Evolutionary conservation across 352 stramenopile species (phyloP).

Genomic region (Globisporangium echinulatum): DNA sequence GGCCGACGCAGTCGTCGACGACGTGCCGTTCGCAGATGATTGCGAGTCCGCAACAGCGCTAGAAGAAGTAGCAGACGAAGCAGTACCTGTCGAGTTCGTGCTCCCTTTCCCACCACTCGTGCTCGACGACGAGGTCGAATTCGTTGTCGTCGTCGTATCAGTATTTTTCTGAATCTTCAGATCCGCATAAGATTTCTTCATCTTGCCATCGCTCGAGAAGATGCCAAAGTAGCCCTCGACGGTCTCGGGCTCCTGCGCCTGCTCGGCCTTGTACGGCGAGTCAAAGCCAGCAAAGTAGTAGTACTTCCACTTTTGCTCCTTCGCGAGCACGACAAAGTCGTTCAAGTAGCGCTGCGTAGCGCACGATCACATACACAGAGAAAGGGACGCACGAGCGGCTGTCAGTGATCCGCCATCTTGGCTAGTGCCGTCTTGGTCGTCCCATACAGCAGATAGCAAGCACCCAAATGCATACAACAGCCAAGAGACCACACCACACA

Average conservation of each 20-base stretch:
- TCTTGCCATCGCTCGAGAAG: constrained; percentile 48
- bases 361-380: not conserved
- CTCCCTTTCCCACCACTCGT: constrained; percentile 1
- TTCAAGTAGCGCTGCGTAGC: constrained; percentile 52
- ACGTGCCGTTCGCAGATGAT: not conserved
- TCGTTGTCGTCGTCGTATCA: constrained; percentile 15
- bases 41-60: not conserved
- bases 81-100: constrained; percentile 7
- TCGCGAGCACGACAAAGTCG: constrained; percentile 68
- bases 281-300: constrained; percentile 87
- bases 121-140: constrained; percentile 12
- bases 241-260: constrained; percentile 36
- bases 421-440: too few species aligned
- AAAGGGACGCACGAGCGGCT: not conserved
- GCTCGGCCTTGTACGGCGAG: constrained; percentile 67
- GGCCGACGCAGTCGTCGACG: constrained; percentile 1
- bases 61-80: not conserved
- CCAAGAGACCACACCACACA: not conserved
- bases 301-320: constrained; percentile 69
- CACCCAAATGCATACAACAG: too few species aligned
- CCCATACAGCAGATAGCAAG: too few species aligned
- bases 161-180: constrained; percentile 43
- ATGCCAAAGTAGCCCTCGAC: constrained; percentile 79
- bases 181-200: constrained; percentile 59
- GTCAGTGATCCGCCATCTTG: too few species aligned